phyloP scores from a whole-genome alignment of 169 alveolate genomes.

The Eimeria brunetti region DNA sequence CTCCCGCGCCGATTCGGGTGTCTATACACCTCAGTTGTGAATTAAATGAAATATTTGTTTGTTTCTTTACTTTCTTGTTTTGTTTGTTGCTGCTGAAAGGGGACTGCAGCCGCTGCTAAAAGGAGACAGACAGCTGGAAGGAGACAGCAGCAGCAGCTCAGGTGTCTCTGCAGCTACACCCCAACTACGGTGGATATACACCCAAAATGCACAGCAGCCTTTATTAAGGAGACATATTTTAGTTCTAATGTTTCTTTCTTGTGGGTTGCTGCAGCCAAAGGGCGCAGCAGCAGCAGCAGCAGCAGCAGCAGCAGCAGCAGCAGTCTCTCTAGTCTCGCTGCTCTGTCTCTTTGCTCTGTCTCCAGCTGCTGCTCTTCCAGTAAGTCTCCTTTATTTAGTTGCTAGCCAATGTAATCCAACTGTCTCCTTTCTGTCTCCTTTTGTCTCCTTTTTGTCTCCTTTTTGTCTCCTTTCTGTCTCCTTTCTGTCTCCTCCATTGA shows the following conservation, averaged over 20 bases:
- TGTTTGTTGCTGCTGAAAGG: not conserved
- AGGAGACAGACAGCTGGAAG: not conserved
- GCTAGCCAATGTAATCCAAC: no score
- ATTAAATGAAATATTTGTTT: not conserved
- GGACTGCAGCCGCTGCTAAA: not conserved
- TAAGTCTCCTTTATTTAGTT: no score
- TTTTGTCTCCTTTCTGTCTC: not conserved
- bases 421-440: not conserved
- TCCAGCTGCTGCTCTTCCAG: constrained; percentile 1
- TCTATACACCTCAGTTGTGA: not conserved
- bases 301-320: constrained; percentile 31
- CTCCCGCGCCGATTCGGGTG: not conserved
- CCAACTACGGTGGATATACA: not conserved
- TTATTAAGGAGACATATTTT: not conserved
- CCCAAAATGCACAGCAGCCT: not conserved
- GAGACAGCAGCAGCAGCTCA: not conserved
- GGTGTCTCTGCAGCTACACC: not conserved
- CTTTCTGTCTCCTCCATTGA: not conserved
- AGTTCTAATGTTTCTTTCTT: not conserved
- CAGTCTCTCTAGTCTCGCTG: not conserved
- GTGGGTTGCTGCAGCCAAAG: not conserved
- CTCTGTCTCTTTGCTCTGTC: not conserved
- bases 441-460: no score
- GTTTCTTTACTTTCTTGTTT: not conserved
- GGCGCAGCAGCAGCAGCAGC: constrained; percentile 4